Evolutionary conservation across 2,329 filamentous ascomycete species (phyloP).

Genomic region (Chaetomiaceae sp.): DNA sequence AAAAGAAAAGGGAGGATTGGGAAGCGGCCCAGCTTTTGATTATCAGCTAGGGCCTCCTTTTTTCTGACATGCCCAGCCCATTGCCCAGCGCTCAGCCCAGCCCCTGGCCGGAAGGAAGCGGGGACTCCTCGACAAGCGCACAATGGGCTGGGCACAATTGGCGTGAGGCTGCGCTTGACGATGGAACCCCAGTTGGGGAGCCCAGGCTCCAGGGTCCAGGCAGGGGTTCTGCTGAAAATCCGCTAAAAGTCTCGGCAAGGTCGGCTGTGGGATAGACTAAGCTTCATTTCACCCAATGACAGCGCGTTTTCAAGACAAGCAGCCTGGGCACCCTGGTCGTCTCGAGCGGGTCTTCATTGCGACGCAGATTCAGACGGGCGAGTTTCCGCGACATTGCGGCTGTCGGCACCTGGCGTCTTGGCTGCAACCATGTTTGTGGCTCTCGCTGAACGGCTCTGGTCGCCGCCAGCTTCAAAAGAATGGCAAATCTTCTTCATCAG

Average conservation of each 20-base stretch:
- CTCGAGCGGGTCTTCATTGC: slow-evolving; percentile 8
- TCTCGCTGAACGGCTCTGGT: no score
- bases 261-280: background rate
- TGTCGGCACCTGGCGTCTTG: background rate
- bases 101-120: slow-evolving; percentile 5
- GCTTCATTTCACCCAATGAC: background rate
- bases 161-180: slow-evolving; percentile 19
- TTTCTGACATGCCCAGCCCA: slow-evolving; percentile 6
- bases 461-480: no score
- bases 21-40: slow-evolving; percentile 4
- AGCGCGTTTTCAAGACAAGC: background rate
- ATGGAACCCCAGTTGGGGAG: slow-evolving; percentile 5
- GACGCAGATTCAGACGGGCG: background rate
- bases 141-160: slow-evolving; percentile 3
- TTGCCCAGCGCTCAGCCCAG: slow-evolving; percentile 10
- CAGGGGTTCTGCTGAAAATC: slow-evolving; percentile 1
- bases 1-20: background rate
- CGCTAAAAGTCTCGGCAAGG: slow-evolving; percentile 3
- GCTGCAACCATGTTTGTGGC: background rate
- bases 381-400: background rate
- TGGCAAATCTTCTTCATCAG: no score
- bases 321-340: background rate
- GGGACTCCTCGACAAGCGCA: slow-evolving; percentile 5
- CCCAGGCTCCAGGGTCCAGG: slow-evolving; percentile 3
- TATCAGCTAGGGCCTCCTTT: slow-evolving; percentile 5